Percentiles rank a stretch among this genome's conserved stretches.
phyloP scores from a whole-genome alignment of 352 stramenopile species.

The Phytophthora citricola region DNA sequence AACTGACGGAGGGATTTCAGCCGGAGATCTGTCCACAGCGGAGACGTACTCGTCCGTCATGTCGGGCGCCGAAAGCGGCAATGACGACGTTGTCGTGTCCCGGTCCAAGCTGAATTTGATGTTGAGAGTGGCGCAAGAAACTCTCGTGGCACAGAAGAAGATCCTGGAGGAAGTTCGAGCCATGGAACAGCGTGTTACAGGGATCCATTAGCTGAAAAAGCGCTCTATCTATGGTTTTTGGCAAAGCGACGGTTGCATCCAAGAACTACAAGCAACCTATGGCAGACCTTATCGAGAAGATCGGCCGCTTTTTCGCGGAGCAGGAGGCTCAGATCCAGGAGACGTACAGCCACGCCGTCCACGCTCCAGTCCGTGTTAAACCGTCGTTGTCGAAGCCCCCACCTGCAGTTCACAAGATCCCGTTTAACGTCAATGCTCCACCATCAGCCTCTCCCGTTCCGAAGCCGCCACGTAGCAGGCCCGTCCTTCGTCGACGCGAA shows the following conservation, averaged over 20 bases:
- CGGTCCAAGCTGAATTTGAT: slow-evolving; percentile 64
- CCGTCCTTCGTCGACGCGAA: slow-evolving; percentile 31
- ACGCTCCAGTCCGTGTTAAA: not conserved
- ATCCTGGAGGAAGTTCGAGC: slow-evolving; percentile 64
- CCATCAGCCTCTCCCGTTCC: not conserved
- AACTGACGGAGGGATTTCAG: slow-evolving; percentile 33
- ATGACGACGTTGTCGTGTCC: slow-evolving; percentile 51
- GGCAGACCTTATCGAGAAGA: slow-evolving; percentile 72
- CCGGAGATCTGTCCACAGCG: slow-evolving; percentile 35
- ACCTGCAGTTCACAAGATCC: slow-evolving; percentile 12
- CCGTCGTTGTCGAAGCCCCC: slow-evolving; percentile 3
- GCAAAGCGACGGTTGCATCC: slow-evolving; percentile 15
- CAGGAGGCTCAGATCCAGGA: slow-evolving; percentile 67
- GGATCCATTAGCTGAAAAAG: slow-evolving; percentile 21
- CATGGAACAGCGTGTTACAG: slow-evolving; percentile 52
- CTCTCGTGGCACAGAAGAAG: slow-evolving; percentile 62
- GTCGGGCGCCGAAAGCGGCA: slow-evolving; percentile 10
- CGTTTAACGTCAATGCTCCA: slow-evolving; percentile 1
- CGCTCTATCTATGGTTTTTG: slow-evolving; percentile 22
- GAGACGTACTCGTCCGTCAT: slow-evolving; percentile 42
- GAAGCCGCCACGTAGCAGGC: slow-evolving; percentile 19
- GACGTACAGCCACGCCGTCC: slow-evolving; percentile 33
- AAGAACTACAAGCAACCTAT: slow-evolving; percentile 20
- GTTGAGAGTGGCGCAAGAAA: slow-evolving; percentile 63
- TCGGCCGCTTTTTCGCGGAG: slow-evolving; percentile 72